Evolutionary conservation across 257 asterid species (phyloP), one percentile per base, ranked within the genome.

Genomic region (Solanum commersonii): DNA sequence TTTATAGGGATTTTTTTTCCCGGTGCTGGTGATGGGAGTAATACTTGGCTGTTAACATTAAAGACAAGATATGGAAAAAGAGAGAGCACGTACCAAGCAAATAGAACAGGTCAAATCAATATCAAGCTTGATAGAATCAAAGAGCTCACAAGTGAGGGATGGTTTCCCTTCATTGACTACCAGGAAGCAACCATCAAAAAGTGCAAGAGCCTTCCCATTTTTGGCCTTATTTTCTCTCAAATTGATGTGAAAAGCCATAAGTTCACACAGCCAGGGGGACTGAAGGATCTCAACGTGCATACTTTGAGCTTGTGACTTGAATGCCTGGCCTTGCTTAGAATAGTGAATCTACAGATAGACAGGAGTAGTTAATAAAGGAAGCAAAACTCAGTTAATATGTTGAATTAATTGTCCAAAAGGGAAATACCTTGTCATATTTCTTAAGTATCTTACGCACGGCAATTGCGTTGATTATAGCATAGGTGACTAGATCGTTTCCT

Each of bases 251-350:
- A 97, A 97, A 52, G 99, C 98, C 96, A 97, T 91, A 56, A 95
- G 98, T 86, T 97, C 98, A 88, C 96, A 92, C 5, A 97, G 94
- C 99, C 99, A 97, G 5, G 99, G 99, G 5, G 99, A 97, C 60
- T 97, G 99, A 29, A 97, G 99, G 89, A 97, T 92, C 96, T 97
- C 99, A 25, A 96, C 89, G 90, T 92, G 94, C 96, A 91, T 95
- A 25, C 91, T 93, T 29, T 94, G 98, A 31, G 95, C 98, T 86
- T 94, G 95, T 10, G 98, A 93, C 92, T 95, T 97, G 92, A 97
- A 96, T 56, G 96, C 98, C 87, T 94, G 99, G 46, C 99, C 99
- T 91, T 97, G 99, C 90, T 93, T 97, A 11, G 98, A 97, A 90
- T 93, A 95, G 91, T 97, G 98, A 90, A 97, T 84, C 98, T 95